Conservation (phyloP, 345 rosid species). For the Dipteronia dyeriana region DNA sequence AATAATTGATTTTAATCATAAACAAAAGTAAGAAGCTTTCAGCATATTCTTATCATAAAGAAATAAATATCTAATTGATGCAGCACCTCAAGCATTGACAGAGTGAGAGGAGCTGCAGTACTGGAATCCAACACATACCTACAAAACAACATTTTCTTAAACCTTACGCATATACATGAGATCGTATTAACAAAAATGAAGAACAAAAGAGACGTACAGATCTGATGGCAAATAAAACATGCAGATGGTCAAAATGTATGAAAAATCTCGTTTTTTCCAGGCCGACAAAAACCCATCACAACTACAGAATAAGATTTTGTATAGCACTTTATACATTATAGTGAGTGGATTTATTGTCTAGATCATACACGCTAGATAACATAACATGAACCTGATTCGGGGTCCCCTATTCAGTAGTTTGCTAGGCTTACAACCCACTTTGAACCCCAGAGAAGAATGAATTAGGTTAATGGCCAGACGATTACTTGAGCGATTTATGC, state of each 20-base stretch:
- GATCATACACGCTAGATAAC: neutral
- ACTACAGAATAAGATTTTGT: neutral
- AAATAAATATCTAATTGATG: slow-evolving; percentile 25
- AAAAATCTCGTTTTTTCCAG: neutral
- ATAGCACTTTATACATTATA: neutral
- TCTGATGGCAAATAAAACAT: neutral
- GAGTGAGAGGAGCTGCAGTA: slow-evolving; percentile 95
- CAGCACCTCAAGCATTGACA: slow-evolving; percentile 93
- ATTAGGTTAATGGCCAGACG: neutral
- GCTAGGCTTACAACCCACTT: neutral
- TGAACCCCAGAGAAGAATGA: neutral
- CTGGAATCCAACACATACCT: slow-evolving; percentile 98
- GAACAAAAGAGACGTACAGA: neutral
- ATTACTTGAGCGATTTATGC: slow-evolving; percentile 2
- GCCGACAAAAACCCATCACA: neutral
- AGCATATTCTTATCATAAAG: slow-evolving; percentile 16
- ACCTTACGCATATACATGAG: slow-evolving; percentile 4
- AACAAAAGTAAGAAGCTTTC: slow-evolving; percentile 28
- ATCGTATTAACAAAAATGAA: slow-evolving; percentile 11
- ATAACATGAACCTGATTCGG: neutral
- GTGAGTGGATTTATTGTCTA: neutral
- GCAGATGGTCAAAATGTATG: neutral
- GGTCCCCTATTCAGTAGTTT: neutral
- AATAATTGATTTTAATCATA: slow-evolving; percentile 16
- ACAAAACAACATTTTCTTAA: slow-evolving; percentile 28